Evolutionary conservation across 148 eudicot genomes (phyloP), one percentile per base, ranked within the genome.

Genomic region (Camellia lanceoleosa): DNA sequence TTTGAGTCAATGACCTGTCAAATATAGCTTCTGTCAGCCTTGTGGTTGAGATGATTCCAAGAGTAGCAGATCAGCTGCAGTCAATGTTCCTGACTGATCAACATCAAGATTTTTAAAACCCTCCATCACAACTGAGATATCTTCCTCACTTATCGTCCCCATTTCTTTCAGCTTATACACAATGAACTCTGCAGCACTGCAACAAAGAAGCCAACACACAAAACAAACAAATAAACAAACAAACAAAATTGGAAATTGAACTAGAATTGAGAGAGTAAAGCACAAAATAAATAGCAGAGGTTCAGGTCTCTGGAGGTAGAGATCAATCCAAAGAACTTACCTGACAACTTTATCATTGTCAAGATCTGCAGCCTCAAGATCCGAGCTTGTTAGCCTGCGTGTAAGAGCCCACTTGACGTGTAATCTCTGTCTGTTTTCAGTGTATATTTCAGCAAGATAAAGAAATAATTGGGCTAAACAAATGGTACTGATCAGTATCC

Each of bases 341-440:
- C 93, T 91, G 20, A 93, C 89, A 10, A 81, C 89, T 66, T 84
- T 86, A 63, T 91, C 95, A 74, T 90, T 78, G 84, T 93, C 96
- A 74, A 92, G 89, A 77, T 93, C 95, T 64, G 98, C 93, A 11
- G 90, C 91, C 79, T 90, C 91, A 60, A 93, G 89, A 82, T 93
- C 97, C 63, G 81, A 78, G 43, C 58, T 61, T 2, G 92, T 93
- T 12, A 89, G 56, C 80, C 90, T 86, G 82, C 93, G 73, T 1
- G 84, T 67, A 9, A 93, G 91, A 77, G 90, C 93, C 91, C 90
- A 87, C 65, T 87, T 83, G 3, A 90, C 69, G 68, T 87, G 47
- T 10, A 66, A 38, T 54, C 76, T 82, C 73, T 88, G 87, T 73
- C 90, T 86, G 41, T 83, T 87, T 80, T 93, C 92, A 2, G 93